A percentile compares a stretch with the other conserved stretches of the same genome.
Evolutionary conservation across 495 filamentous ascomycete genomes (phyloP).

Genomic region (Aspergillus saccharolyticus): DNA sequence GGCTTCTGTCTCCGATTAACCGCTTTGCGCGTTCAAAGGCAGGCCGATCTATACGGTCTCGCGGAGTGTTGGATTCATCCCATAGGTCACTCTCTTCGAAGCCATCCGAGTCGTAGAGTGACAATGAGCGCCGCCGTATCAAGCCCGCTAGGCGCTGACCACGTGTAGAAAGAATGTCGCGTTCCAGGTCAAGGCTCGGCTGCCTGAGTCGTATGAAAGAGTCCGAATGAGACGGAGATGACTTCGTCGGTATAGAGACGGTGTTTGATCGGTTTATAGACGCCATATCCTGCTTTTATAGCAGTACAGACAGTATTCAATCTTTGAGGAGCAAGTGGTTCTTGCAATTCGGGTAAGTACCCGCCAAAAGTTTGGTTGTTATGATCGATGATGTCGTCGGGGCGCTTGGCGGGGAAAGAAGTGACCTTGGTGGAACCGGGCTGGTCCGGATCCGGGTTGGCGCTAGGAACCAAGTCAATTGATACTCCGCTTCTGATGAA

Average conservation of each 20-base stretch:
- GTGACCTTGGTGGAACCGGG: not conserved
- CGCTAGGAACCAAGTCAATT: not conserved
- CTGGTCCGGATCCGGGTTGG: not conserved
- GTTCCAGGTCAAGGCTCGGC: constrained; percentile 30
- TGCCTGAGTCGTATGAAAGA: constrained; percentile 23
- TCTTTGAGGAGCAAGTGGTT: too few relatives aligned
- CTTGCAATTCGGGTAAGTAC: too few relatives aligned
- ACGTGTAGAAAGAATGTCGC: constrained; percentile 34
- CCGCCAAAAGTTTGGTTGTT: too few relatives aligned
- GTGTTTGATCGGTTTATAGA: constrained; percentile 8
- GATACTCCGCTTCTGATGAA: not conserved
- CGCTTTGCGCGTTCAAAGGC: constrained; percentile 14
- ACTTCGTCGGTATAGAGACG: constrained; percentile 4
- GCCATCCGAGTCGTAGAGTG: constrained; percentile 20
- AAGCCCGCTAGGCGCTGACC: constrained; percentile 29
- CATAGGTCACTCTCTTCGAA: constrained; percentile 14
- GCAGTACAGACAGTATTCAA: too few relatives aligned
- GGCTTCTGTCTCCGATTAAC: constrained; percentile 34
- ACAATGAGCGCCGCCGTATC: constrained; percentile 27
- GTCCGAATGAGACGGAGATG: constrained; percentile 17
- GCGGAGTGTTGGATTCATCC: constrained; percentile 16
- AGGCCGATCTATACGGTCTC: constrained; percentile 15
- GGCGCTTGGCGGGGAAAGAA: not conserved
- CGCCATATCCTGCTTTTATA: too few relatives aligned
- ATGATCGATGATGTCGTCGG: not conserved